Evolutionary conservation across 805 yeast species (phyloP).

Genomic region (Saturnispora gosingensis): DNA sequence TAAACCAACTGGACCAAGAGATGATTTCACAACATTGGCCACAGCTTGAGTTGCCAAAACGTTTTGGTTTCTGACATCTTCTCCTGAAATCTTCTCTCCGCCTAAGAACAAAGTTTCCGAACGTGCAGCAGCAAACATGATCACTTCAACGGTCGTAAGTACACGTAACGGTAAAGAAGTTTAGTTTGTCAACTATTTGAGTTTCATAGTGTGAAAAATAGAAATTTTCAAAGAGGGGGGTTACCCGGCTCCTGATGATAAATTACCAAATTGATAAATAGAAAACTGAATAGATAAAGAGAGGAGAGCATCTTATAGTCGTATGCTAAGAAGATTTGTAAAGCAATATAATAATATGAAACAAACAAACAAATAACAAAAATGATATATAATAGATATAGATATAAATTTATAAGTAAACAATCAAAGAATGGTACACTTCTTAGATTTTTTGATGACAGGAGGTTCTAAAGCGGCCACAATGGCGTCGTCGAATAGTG

Average conservation of each 20-base stretch:
- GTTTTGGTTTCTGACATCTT: constrained; percentile 92
- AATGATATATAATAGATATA: constrained; percentile 9
- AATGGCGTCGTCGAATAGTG: constrained; percentile 97
- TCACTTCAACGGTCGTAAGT: not conserved
- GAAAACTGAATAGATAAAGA: not conserved
- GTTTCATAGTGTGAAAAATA: not conserved
- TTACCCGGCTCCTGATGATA: constrained; percentile 1
- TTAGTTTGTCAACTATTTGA: not conserved
- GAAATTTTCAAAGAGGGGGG: not conserved
- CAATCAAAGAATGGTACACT: constrained; percentile 69
- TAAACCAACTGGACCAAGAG: constrained; percentile 95
- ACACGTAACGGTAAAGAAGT: not conserved
- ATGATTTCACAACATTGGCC: constrained; percentile 79
- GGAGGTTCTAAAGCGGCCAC: constrained; percentile 98
- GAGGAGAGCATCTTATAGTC: not conserved
- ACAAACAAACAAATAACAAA: constrained; percentile 1
- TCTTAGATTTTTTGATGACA: constrained; percentile 68
- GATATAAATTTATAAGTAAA: not conserved
- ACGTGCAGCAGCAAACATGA: constrained; percentile 65
- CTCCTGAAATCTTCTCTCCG: constrained; percentile 93
- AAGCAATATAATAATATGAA: constrained; percentile 7
- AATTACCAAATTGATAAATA: not conserved
- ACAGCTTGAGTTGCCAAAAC: constrained; percentile 87
- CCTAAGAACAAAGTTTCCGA: constrained; percentile 92
- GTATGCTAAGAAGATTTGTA: not conserved